These are phyloP conservation scores for Chlamydomonas schloesseri DNA, from an alignment of 139 green algal genomes.

Conservation along the genomic window DNA sequence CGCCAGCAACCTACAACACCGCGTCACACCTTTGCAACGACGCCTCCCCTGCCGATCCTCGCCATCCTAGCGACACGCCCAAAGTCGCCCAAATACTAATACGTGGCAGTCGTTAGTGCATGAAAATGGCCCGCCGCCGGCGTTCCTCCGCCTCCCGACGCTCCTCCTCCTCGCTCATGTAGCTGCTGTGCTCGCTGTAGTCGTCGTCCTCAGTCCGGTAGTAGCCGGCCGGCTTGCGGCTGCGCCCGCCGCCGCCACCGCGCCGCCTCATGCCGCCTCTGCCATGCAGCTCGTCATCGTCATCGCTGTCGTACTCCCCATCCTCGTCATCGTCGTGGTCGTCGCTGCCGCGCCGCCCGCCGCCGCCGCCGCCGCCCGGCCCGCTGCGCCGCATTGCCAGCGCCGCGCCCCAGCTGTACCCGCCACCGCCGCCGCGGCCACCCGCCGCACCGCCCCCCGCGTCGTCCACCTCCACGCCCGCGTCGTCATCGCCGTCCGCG, in stretches of 20 bases:
- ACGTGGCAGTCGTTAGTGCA: not conserved
- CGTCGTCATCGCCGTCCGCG: not conserved
- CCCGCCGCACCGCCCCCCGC: not conserved
- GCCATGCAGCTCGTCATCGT: conserved; percentile 12
- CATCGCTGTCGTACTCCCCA: not conserved
- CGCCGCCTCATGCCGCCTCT: not conserved
- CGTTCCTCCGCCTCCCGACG: conserved; percentile 33
- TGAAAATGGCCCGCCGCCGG: conserved; percentile 10
- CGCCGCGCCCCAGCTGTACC: not conserved
- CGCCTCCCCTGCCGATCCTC: no score
- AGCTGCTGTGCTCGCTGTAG: conserved; percentile 48
- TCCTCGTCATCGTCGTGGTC: not conserved
- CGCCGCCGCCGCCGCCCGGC: no score
- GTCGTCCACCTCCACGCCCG: not conserved
- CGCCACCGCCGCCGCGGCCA: not conserved
- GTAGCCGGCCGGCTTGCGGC: not conserved
- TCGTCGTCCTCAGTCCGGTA: conserved; percentile 40
- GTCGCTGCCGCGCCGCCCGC: not conserved
- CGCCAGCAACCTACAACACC: no score
- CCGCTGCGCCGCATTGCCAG: not conserved
- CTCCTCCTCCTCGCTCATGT: conserved; percentile 41
- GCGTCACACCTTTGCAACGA: no score
- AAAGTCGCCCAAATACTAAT: not conserved
- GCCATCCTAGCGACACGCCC: not conserved
- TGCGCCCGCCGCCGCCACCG: not conserved